phyloP scores from a whole-genome alignment of 106 monocot genomes.

The Triglochin maritima region DNA sequence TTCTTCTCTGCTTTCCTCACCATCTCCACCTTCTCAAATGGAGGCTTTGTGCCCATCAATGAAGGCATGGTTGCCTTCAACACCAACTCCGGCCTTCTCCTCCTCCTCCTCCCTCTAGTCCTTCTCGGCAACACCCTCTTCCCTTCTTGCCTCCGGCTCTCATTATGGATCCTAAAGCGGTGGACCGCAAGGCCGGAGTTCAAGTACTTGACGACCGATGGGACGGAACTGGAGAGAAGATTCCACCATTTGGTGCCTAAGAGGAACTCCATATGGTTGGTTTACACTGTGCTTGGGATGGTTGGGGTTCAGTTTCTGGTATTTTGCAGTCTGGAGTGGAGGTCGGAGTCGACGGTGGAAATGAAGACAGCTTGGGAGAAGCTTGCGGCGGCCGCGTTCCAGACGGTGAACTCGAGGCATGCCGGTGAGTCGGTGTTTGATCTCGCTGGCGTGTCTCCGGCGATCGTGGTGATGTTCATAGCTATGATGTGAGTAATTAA shows the following conservation, averaged over 20 bases:
- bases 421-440: constrained; percentile 53
- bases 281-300: constrained; percentile 19
- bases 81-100: constrained; percentile 24
- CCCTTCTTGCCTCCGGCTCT: background rate
- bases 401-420: constrained; percentile 51
- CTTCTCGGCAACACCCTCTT: constrained; percentile 9
- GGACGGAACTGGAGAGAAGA: background rate
- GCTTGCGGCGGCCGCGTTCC: constrained; percentile 34
- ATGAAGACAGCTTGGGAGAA: constrained; percentile 34
- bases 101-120: constrained; percentile 8
- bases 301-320: constrained; percentile 23
- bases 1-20: constrained; percentile 31
- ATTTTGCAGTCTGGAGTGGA: constrained; percentile 57
- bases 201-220: constrained; percentile 14
- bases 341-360: constrained; percentile 24
- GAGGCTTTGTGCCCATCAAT: constrained; percentile 43
- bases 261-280: constrained; percentile 10
- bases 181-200: background rate
- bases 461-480: constrained; percentile 42
- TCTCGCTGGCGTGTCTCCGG: constrained; percentile 33
- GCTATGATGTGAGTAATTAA: constrained; percentile 57
- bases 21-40: constrained; percentile 17
- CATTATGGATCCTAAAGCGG: constrained; percentile 16
- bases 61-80: constrained; percentile 51
- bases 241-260: constrained; percentile 30